Conservation (phyloP, 257 asterid species). For the Gentiana macrophylla region DNA sequence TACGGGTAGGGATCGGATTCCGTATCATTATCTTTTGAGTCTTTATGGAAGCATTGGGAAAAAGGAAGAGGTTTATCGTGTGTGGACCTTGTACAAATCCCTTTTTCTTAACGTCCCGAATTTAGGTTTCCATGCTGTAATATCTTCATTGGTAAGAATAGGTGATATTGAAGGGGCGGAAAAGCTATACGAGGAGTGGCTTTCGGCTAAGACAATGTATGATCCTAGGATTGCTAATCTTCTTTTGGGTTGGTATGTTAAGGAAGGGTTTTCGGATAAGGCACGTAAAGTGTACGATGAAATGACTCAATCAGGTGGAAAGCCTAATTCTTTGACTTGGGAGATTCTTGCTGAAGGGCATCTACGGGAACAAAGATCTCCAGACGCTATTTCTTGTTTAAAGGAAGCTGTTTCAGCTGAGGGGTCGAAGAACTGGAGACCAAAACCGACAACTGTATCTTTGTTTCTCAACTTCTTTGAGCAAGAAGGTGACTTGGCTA, state of each 20-base stretch:
- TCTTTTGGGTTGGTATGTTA: conserved; percentile 50
- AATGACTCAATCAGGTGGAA: conserved; percentile 60
- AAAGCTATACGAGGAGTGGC: conserved; percentile 69
- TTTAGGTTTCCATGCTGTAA: conserved; percentile 60
- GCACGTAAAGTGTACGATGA: conserved; percentile 50
- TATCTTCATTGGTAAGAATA: conserved; percentile 56
- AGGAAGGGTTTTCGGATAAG: conserved; percentile 42
- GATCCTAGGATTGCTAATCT: conserved; percentile 79
- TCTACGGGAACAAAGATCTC: conserved; percentile 32
- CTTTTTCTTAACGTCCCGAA: conserved; percentile 45
- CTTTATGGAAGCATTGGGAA: conserved; percentile 60
- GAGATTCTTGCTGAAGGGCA: conserved; percentile 75
- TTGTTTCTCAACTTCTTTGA: conserved; percentile 45
- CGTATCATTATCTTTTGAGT: conserved; percentile 72
- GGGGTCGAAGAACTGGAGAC: conserved; percentile 70
- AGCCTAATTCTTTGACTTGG: conserved; percentile 72
- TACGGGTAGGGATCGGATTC: conserved; percentile 57
- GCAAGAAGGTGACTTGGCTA: conserved; percentile 33
- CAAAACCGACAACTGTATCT: conserved; percentile 41
- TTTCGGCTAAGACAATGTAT: conserved; percentile 35
- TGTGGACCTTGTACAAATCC: conserved; percentile 71
- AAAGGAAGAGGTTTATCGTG: conserved; percentile 58
- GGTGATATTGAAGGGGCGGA: conserved; percentile 70
- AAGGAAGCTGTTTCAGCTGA: conserved; percentile 46
- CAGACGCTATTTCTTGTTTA: conserved; percentile 73